Evolutionary conservation across 495 filamentous ascomycete species (phyloP), one percentile per base, ranked within the genome.

Genomic region (Tuber magnatum): DNA sequence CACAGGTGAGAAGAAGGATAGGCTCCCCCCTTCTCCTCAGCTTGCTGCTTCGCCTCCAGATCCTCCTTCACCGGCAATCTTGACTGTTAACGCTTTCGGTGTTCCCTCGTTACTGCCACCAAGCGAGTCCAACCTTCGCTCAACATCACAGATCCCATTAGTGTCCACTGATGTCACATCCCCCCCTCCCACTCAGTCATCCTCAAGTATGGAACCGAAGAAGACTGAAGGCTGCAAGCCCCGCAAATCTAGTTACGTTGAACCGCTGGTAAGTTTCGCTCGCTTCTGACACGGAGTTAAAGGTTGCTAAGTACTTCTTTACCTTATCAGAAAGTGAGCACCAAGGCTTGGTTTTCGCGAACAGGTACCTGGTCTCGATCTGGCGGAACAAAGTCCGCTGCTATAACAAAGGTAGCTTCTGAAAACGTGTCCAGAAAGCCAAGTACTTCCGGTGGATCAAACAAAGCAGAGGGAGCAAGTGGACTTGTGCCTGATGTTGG

Each of bases 301-400:
- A 43, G 20, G 16, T 32, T 35, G 42, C 40, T 38, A 71, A 74
- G 35, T 51, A 61, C 40, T 71, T 79, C 72, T 69, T 48, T 80
- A 70, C 76, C 68, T 32, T 42, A 16, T 73, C 16, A 74, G 78
- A 78, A 80, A 71, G 61, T 61, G 68, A 20, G 44, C 74, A 77
- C 78, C 77, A 28, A 77, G 78, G 71, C 28, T 35, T 80, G 77
- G 78, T 80, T 80, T 73, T 73, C 75, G 43, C 78, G 77, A 14
- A 80, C 78, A 4, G 70, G 79, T 68, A 80, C 79, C 32, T 80
- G 79, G 79, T 78, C 79, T 71, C 79, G 78, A 35, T 20, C 69
- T 10, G 74, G 74, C 5, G 75, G 46, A 22, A 79, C 46, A 51
- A 80, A 80, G 35, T 81, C 79, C 24, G 51, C 72, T 42, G 71